Base-by-base conservation (phyloP, 2,329 filamentous ascomycete genomes). In the Neonectria coccinea region DNA sequence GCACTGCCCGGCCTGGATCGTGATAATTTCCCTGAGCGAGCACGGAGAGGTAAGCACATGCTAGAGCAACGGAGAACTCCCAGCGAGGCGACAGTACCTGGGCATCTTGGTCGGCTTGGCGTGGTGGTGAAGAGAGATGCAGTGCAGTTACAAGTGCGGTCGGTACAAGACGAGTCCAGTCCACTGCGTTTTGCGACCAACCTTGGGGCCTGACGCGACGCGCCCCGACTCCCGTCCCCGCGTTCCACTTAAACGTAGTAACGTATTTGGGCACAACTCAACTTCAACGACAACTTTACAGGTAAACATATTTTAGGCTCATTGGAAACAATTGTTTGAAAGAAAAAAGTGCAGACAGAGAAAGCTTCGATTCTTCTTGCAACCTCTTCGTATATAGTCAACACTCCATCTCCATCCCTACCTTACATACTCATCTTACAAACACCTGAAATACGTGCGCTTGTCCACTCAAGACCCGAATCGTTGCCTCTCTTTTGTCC, bases 1-100 rank as follows among this genome's bases (percentile, higher is more conserved):
- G 87, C 96, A 98, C 83, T 98, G 96, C 87, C 96, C 96, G 70
- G 97, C 95, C 83, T 99, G 96, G 75, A 99, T 92, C 67, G 97
- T 99, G 81, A 99, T 99, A 76, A 99, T 99, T 88, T 99, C 96
- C 82, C 96, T 97, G 74, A 16, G 18, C 9, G 27, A 31, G 29
- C 31, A 18, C 14, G 20, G 29, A 36, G 39, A 33, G 44, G 20
- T 55, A 27, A 50, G 36, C 50, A 16, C 42, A 7, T 27, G 29
- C 27, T 18, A 18, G 10, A 33, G 9, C 11, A 14, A 33, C 7
- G n/a, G 18, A 10, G 7, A 41, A 39, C 1, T 39, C 14, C 12
- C 14, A 22, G 11, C 3, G 31, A 14, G 44, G 1, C 18, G 27
- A 61, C 41, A 25, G 31, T 64, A 61, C 61, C 72, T 74, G 50